These are phyloP conservation scores for Telopea speciosissima DNA, from an alignment of 177 flowering plant genomes.

Conservation along the genomic window DNA sequence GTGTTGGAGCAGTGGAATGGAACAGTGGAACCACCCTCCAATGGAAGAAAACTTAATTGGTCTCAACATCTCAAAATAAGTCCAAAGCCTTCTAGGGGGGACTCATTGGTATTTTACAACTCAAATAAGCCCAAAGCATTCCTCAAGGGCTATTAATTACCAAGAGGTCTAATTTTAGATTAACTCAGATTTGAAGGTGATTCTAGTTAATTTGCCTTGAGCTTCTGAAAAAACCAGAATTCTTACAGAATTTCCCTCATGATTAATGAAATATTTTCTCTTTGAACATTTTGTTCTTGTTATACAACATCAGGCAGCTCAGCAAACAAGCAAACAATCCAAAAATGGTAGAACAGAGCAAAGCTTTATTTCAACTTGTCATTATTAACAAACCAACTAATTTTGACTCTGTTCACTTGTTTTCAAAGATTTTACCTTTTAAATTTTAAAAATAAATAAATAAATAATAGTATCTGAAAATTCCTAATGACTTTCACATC, in stretches of 20 bases:
- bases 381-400: neutral
- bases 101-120: neutral
- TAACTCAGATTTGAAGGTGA: neutral
- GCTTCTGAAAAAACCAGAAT: neutral
- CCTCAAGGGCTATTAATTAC: neutral
- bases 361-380: too few relatives aligned
- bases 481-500: too few relatives aligned
- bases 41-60: too few relatives aligned
- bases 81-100: neutral
- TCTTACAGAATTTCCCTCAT: neutral
- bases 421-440: neutral
- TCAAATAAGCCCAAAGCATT: neutral
- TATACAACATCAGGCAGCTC: neutral
- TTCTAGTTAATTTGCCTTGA: neutral
- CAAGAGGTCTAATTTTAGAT: neutral
- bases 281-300: neutral
- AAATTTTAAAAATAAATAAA: too few relatives aligned
- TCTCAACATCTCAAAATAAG: too few relatives aligned
- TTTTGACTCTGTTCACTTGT: neutral
- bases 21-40: too few relatives aligned
- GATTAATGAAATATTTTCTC: neutral
- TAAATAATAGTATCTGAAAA: too few relatives aligned
- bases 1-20: too few relatives aligned
- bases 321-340: neutral
- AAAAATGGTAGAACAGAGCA: neutral